Evolutionary conservation across 2,329 filamentous ascomycete genomes (phyloP), one percentile per base, ranked within the genome.

Genomic region (Thyridium curvatum): DNA sequence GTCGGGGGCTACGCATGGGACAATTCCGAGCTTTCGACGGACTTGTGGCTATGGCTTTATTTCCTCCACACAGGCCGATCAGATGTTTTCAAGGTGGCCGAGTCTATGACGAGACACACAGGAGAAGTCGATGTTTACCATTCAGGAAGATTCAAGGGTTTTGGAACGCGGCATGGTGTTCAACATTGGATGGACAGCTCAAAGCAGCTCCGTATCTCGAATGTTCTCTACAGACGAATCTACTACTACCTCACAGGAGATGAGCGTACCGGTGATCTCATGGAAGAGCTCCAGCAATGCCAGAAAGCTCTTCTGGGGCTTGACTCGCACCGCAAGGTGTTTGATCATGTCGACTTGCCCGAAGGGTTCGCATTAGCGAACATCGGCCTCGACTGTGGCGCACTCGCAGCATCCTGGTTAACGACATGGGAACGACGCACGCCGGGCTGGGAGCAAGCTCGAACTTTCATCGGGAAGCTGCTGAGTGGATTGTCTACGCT

Each of bases 1-100:
- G 54, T 82, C n/a, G 77, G 78, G 4, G 78, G 78, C 0, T 82
- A 76, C 41, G 77, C 75, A 0, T 82, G 78, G 78, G 77, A 81
- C 35, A 82, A 82, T 49, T 77, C 72, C 0, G 77, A 82, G 51
- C 62, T 82, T 0, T 81, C 77, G 0, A 73, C 78, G 0, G 77
- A 82, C 46, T 54, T 81, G 3, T 82, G 73, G 58, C 69, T 82
- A 47, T 82, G 78, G 78, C 69, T 68, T 4, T 74, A 77, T 41
- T 82, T 81, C 56, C 63, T 82, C 2, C 70, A 72, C 10, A 81
- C 74, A 0, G 75, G 76, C 0, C 62, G 71, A 2, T 65, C 68
- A 4, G 75, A 79, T 38, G 69, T 77, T 1, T 82, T 72, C 48
- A 66, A 72, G 0, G 69, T 81, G 34, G 76, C 77, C 0, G 77